Evolutionary conservation across 2,329 filamentous ascomycete species (phyloP), one percentile per base, ranked within the genome.

Genomic region (Colletotrichum godetiae): DNA sequence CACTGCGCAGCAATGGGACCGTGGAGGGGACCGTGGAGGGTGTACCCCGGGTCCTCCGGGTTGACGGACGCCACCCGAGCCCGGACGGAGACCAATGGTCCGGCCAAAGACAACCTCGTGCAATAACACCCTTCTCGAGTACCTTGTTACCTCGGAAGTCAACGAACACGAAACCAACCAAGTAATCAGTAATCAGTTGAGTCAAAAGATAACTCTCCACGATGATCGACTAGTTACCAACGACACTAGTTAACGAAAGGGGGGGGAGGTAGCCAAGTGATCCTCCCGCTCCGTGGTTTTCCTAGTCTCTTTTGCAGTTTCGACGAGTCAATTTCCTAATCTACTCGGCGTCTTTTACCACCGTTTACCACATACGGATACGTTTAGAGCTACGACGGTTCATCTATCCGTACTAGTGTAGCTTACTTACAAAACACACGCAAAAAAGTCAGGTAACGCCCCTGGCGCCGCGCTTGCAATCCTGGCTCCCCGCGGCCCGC

Each of bases 401-500:
- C 12, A 57, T 19, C n/a, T 49, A 33, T 15, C 31, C 1, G 35
- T 27, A 46, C 11, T 42, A 42, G 27, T 27, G 27, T 27, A 27
- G 37, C 13, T 13, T 42, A 42, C 37, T 42, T 42, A 42, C 13
- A 42, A 42, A 42, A 42, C 37, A 42, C 37, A 42, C 37, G 13
- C 37, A 42, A 42, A 35, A 27, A 15, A 53, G n/a, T n/a, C 52
- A n/a, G 22, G 37, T 22, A 57, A 68, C 33, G 57, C 35, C 35
- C 49, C 35, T 49, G 52, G 42, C 53, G 58, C 42, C 60, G 59
- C 68, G 57, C 42, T 69, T 42, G n/a, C 10, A 29, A 64, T 15
- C 59, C 58, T 49, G 65, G 52, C 27, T 37, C 37, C 55, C 42
- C 53, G 65, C 69, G 59, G 69, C 65, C 70, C 66, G 66, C 66